Percentiles rank a stretch among this genome's conserved stretches.
phyloP scores from a whole-genome alignment of 1,139 yeast species.

The Lodderomyces jiufengensis region DNA sequence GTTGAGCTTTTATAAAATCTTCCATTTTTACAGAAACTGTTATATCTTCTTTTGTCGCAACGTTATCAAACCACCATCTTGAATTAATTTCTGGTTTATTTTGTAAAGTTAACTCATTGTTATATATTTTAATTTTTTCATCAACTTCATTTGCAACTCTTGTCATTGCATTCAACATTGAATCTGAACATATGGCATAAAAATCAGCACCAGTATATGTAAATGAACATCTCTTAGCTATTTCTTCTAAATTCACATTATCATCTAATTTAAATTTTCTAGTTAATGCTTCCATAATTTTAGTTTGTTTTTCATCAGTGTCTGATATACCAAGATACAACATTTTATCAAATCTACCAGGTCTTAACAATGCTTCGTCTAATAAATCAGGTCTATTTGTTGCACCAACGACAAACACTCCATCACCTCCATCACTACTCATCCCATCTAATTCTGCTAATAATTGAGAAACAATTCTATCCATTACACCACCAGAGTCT shows the following conservation, averaged over 20 bases:
- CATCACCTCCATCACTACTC: slow-evolving; percentile 73
- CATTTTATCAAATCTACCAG: slow-evolving; percentile 96
- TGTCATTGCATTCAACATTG: slow-evolving; percentile 94
- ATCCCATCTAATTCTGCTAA: slow-evolving; percentile 94
- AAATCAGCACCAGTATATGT: slow-evolving; percentile 97
- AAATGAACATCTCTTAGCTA: slow-evolving; percentile 76
- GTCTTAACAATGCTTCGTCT: slow-evolving; percentile 90
- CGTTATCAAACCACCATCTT: slow-evolving; percentile 90
- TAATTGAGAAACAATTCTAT: slow-evolving; percentile 90
- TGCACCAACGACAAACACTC: slow-evolving; percentile 96
- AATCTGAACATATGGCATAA: slow-evolving; percentile 91
- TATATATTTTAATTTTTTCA: slow-evolving; percentile 52
- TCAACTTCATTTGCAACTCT: slow-evolving; percentile 80
- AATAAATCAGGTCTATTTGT: slow-evolving; percentile 92
- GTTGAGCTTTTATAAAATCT: slow-evolving; percentile 74
- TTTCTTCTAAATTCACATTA: slow-evolving; percentile 53
- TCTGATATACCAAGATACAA: slow-evolving; percentile 90
- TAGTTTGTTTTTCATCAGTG: slow-evolving; percentile 82
- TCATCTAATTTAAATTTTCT: slow-evolving; percentile 69
- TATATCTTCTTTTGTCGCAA: slow-evolving; percentile 65
- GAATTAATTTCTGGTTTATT: slow-evolving; percentile 50
- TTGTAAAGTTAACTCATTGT: slow-evolving; percentile 25
- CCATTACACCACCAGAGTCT: slow-evolving; percentile 98
- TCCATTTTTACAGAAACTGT: slow-evolving; percentile 63
- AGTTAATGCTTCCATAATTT: slow-evolving; percentile 83